A percentile compares a stretch with the other conserved stretches of the same genome.
These are phyloP conservation scores for Flammula alnicola DNA, from an alignment of 1,284 basidiomycete genomes.

Conservation along the genomic window DNA sequence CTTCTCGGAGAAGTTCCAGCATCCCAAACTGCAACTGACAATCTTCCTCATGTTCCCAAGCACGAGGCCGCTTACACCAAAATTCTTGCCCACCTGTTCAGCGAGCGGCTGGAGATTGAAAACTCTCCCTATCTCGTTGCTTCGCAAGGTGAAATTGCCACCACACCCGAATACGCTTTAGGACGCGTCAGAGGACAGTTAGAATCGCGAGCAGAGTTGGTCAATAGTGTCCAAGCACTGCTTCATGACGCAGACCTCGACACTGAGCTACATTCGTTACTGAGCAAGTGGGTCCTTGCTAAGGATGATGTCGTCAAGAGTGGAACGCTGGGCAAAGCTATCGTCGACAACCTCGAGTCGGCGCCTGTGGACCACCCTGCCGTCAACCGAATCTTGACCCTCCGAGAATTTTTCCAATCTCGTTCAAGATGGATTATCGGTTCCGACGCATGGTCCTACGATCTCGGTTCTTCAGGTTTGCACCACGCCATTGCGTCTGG, in stretches of 20 bases:
- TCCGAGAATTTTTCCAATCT: slow-evolving; percentile 65
- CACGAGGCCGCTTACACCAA: slow-evolving; percentile 94
- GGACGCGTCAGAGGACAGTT: slow-evolving; percentile 88
- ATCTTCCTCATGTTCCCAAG: slow-evolving; percentile 71
- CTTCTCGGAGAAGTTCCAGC: slow-evolving; percentile 45
- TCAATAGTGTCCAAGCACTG: slow-evolving; percentile 64
- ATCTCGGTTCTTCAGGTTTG: slow-evolving; percentile 94
- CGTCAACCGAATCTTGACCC: slow-evolving; percentile 60
- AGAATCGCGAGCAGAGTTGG: slow-evolving; percentile 70
- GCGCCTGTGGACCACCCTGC: slow-evolving; percentile 45
- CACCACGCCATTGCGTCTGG: slow-evolving; percentile 94
- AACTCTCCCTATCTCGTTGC: slow-evolving; percentile 82
- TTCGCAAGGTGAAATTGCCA: slow-evolving; percentile 73
- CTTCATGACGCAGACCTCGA: slow-evolving; percentile 54
- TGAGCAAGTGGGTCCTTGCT: slow-evolving; percentile 79
- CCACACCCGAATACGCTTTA: slow-evolving; percentile 92
- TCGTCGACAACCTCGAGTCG: slow-evolving; percentile 59
- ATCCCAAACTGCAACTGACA: slow-evolving; percentile 23
- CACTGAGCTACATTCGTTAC: slow-evolving; percentile 68
- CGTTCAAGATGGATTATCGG: slow-evolving; percentile 95
- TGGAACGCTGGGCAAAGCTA: slow-evolving; percentile 61
- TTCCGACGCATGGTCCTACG: slow-evolving; percentile 97
- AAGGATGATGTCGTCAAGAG: slow-evolving; percentile 65
- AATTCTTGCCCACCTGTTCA: slow-evolving; percentile 85
- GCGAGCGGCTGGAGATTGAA: slow-evolving; percentile 81